Percentiles rank a stretch among this genome's conserved stretches.
Conservation (phyloP, 2,329 filamentous ascomycete genomes). For the Stylonectria norvegica region DNA sequence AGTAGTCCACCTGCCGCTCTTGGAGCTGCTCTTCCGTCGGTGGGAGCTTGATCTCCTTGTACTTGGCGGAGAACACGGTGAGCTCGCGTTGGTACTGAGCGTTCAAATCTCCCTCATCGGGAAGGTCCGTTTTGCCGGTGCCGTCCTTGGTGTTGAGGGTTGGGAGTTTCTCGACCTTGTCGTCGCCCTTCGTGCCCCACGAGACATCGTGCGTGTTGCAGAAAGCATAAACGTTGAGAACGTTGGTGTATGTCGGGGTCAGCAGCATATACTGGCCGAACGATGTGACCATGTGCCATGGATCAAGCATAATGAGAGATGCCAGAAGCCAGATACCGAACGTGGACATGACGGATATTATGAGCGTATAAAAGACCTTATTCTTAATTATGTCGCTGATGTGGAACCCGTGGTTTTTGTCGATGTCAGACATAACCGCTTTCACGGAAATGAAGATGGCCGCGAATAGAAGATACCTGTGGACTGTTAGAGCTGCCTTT, state of each 20-base stretch:
- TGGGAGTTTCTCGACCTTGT: slow-evolving; percentile 87
- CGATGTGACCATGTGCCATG: slow-evolving; percentile 98
- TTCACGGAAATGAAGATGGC: slow-evolving; percentile 90
- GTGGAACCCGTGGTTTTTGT: slow-evolving; percentile 59
- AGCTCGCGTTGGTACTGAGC: slow-evolving; percentile 90
- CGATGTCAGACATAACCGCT: slow-evolving; percentile 71
- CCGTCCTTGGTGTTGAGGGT: slow-evolving; percentile 88
- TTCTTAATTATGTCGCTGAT: slow-evolving; percentile 78
- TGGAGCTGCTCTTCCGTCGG: slow-evolving; percentile 53
- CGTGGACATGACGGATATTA: slow-evolving; percentile 87
- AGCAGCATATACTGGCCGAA: slow-evolving; percentile 93
- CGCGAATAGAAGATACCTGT: slow-evolving; percentile 85
- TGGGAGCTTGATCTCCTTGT: slow-evolving; percentile 64
- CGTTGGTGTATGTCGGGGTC: slow-evolving; percentile 95
- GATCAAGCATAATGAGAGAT: slow-evolving; percentile 92
- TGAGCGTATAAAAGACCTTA: slow-evolving; percentile 85
- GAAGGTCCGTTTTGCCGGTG: slow-evolving; percentile 87
- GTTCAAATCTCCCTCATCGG: slow-evolving; percentile 92
- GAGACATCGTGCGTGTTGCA: slow-evolving; percentile 99
- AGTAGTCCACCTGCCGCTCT: slow-evolving; percentile 96
- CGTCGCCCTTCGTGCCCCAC: slow-evolving; percentile 98
- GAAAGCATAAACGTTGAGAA: slow-evolving; percentile 98
- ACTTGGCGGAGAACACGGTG: slow-evolving; percentile 68
- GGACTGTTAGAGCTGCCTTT: slow-evolving; percentile 19
- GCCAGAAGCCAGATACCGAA: slow-evolving; percentile 91